Base-by-base conservation (phyloP, 352 stramenopile genomes). In the Phytophthora europaea region DNA sequence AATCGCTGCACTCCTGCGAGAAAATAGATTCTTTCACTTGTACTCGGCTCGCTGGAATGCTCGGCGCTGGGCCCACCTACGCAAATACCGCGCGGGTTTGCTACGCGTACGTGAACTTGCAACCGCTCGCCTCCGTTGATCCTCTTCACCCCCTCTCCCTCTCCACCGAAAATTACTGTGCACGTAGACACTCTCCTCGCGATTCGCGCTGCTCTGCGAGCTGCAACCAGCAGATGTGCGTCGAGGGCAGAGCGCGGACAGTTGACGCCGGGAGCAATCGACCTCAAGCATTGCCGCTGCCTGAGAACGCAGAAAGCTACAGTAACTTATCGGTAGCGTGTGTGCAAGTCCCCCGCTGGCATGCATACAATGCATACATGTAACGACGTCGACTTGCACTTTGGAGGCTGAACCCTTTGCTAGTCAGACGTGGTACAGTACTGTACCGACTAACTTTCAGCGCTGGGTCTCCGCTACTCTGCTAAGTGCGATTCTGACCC, bases 381-480 rank as follows among this genome's bases (percentile, higher is more conserved):
- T 51, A 51, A 51, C 16, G 16, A 16, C 18, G 43, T 4, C 43
- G 43, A 12, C 16, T 51, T 51, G 8, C 15, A 47, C 38, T 45
- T 28, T 23, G n/a, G 33, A 50, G 28, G 60, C 59, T 58, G 60
- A 59, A 55, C 50, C 43, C 23, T 45, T 31, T 12, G n/a, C 56
- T 45, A 53, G 63, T 58, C 53, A 70, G 53, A 57, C 31, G 22
- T 38, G 50, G 13, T 40, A n/a, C n/a, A n/a, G n/a, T n/a, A n/a
- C n/a, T n/a, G n/a, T n/a, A n/a, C n/a, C n/a, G n/a, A n/a, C n/a
- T n/a, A 52, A 34, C 23, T 62, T n/a, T 31, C 31, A 26, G 22
- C 55, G 61, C 22, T 45, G 6, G 55, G 51, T 57, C 22, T 57
- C 51, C 13, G 51, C 7, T 36, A 38, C 34, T 38, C 34, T 38